These are phyloP conservation scores for Ustilago loliicola DNA, from an alignment of 1,284 basidiomycete genomes.

Conservation along the genomic window DNA sequence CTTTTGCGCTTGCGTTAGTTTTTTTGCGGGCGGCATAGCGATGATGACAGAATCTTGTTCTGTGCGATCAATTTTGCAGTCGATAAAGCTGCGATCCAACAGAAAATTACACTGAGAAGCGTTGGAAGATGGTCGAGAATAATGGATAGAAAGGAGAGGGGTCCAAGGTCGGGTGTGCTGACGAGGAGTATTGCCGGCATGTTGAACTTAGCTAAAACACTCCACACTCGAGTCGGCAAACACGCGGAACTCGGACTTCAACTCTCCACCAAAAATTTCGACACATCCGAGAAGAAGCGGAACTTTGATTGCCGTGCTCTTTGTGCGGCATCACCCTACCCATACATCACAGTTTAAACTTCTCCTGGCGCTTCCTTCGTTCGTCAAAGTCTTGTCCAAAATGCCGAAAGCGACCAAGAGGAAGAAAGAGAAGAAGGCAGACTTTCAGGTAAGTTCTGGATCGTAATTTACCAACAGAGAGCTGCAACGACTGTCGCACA, in stretches of 20 bases:
- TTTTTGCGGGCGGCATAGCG: slow-evolving; percentile 37
- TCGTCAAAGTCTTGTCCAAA: too few relatives aligned
- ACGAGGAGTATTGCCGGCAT: background rate
- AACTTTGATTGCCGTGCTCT: background rate
- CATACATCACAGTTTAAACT: background rate
- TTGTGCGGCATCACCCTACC: background rate
- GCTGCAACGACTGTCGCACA: background rate
- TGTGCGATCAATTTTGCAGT: background rate
- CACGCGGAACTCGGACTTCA: slow-evolving; percentile 15
- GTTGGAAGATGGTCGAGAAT: background rate
- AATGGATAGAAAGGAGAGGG: background rate
- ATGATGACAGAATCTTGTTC: background rate
- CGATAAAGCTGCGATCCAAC: background rate
- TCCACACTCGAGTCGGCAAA: slow-evolving; percentile 2
- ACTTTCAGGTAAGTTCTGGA: slow-evolving; percentile 46
- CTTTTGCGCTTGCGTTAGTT: slow-evolving; percentile 56
- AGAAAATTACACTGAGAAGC: background rate
- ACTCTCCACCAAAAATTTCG: slow-evolving; percentile 27
- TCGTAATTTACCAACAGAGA: background rate
- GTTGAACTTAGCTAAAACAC: slow-evolving; percentile 25
- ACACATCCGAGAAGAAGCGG: slow-evolving; percentile 7
- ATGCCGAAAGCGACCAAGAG: slow-evolving; percentile 57
- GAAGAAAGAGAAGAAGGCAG: slow-evolving; percentile 52
- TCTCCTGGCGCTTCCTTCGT: background rate
- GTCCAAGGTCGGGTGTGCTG: background rate